Evolutionary conservation across 768 basidiomycete species (phyloP), one percentile per base, ranked within the genome.

Genomic region (Termitomyces sp.): DNA sequence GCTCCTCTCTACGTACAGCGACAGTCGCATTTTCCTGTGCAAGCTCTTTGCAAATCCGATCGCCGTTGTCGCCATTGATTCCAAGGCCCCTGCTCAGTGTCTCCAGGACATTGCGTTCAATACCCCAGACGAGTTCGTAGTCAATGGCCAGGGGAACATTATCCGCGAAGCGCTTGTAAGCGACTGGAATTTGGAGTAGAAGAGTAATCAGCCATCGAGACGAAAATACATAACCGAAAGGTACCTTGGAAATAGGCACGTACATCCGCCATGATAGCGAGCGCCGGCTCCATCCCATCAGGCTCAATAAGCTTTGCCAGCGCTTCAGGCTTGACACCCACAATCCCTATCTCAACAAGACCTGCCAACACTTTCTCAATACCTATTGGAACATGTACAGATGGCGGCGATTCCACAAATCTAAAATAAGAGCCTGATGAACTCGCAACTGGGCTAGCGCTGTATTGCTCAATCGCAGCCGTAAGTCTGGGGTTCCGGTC

Each of bases 181-280:
- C 80, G 1, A 88, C 86, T 89, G 59, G 0, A 7, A 18, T 24
- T 4, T 0, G 63, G 42, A 40, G 22, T 8, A 20, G 40, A 44
- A 50, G 18, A 33, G 24, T 22, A 61, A 28, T 24, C 52, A 16
- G 50, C 32, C 7, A 46, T 39, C 9, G 4, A 1, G 7, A 32
- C n/a, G 22, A 7, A 3, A 3, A 46, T 32, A 13, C 2, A 55
- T 13, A 5, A 44, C 33, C 48, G n/a, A 35, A n/a, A 59, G 66
- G 8, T 66, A 88, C 90, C 89, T 78, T 90, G 87, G 70, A 90
- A 91, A 64, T 91, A 90, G 0, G 86, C 89, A 5, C 87, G 77
- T 1, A 90, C 87, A 58, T 85, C 81, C 0, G 87, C 87, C 88
- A 91, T 90, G 66, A 91, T 88, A 4, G 71, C 65, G 18, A 91